Conservation (phyloP, 1,139 yeast genomes). For the Maudiozyma humilis region DNA sequence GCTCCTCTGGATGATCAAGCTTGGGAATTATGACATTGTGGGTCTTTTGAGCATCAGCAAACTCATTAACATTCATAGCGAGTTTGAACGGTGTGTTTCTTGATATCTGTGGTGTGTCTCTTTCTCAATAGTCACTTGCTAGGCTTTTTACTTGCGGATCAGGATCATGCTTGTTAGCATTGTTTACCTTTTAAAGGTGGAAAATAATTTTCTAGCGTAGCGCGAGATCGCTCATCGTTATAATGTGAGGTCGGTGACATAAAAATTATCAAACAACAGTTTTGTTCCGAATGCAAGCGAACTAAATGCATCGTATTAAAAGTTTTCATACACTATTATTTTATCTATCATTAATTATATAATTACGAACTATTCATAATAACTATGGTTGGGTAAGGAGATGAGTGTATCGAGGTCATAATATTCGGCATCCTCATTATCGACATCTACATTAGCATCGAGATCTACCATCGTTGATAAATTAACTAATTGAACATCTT, state of each 20-base stretch:
- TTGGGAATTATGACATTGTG: constrained; percentile 22
- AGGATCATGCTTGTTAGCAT: too few species aligned
- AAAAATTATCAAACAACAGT: too few species aligned
- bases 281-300: too few species aligned
- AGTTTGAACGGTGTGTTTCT: neutral
- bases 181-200: too few species aligned
- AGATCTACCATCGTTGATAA: constrained; percentile 34
- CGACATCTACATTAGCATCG: constrained; percentile 13
- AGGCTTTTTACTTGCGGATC: too few species aligned
- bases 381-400: constrained; percentile 36
- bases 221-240: too few species aligned
- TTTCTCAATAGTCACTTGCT: neutral
- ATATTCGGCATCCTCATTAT: constrained; percentile 34
- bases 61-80: constrained; percentile 21
- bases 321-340: too few species aligned
- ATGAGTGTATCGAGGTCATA: constrained; percentile 41
- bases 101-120: neutral
- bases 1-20: constrained; percentile 7
- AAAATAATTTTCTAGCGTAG: too few species aligned
- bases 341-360: neutral
- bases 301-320: too few species aligned
- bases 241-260: too few species aligned
- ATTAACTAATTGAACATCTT: constrained; percentile 56
- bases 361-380: constrained; percentile 31
- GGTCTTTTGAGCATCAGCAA: constrained; percentile 29